Base-by-base conservation (phyloP, 208 protist species). In the Trypanosoma lewisi region DNA sequence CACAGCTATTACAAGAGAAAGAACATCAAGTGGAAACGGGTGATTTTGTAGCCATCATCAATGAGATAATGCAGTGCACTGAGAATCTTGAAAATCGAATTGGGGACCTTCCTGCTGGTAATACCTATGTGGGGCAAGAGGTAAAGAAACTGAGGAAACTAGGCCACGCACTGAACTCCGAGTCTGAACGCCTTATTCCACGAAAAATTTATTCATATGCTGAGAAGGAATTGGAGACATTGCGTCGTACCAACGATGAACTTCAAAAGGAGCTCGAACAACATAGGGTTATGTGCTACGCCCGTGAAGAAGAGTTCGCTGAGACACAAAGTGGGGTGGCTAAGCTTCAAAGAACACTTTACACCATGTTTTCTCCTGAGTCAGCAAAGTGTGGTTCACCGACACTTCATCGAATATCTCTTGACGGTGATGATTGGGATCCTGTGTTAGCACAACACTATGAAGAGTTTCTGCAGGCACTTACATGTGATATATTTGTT, bases 381-480 rank as follows among this genome's bases (percentile, higher is more conserved):
- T 19, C 1, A 16, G 7, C n/a, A 2, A 14, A 17, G 30, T 17
- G 17, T 53, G 11, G 1, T 34, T 19, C 19, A 31, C 2, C 49
- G 36, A 61, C 51, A 7, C 58, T 42, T 62, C 61, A 61, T 44
- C 19, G 30, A 34, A 47, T 54, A 25, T 45, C 56, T 25, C 63
- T 75, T 34, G 47, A 62, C 14, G 70, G 62, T 17, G 52, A 75
- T 17, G 62, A 17, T 17, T 75, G 62, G 55, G 37, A 41, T 19
- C 3, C 14, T 21, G 36, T 65, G 33, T 45, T 75, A n/a, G 30
- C 21, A 5, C 21, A 48, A 25, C 54, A 54, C 17, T 44, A 53
- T 1, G 21, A 70, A 1, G 55, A 66, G 9, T 47, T 70, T 30
- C 25, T 48, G 6, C 39, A 54, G 27, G 70, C 51, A 44, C 67